Evolutionary conservation across 2,329 filamentous ascomycete genomes (phyloP).

Genomic region (Ilyonectria destructans): DNA sequence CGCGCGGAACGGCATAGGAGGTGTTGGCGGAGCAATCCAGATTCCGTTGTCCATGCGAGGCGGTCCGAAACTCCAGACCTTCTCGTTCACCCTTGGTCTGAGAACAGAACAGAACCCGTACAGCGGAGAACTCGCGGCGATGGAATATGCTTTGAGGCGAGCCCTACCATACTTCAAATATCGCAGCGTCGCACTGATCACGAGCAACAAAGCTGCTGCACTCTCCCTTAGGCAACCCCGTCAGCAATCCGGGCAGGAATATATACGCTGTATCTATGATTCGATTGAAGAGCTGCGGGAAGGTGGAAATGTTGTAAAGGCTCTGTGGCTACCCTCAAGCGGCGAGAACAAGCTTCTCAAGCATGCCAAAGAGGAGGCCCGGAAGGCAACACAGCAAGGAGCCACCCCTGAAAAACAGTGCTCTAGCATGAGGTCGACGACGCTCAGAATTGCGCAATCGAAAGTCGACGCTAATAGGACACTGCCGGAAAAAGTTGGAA

Average conservation of each 20-base stretch:
- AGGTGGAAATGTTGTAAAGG: not conserved
- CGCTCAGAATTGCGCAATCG: not conserved
- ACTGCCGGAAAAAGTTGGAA: not conserved
- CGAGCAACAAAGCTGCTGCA: conserved; percentile 37
- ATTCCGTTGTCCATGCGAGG: conserved; percentile 6
- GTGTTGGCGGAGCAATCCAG: conserved; percentile 30
- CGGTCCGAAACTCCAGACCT: conserved; percentile 25
- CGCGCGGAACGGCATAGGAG: conserved; percentile 35
- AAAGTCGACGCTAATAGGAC: not conserved
- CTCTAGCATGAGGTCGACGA: too few relatives aligned
- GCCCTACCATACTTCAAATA: conserved; percentile 16
- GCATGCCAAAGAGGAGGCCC: not conserved
- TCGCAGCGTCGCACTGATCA: conserved; percentile 29
- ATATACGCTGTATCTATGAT: conserved; percentile 33
- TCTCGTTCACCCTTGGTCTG: conserved; percentile 39
- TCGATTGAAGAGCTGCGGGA: conserved; percentile 1
- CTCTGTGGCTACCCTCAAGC: not conserved
- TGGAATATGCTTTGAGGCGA: conserved; percentile 33
- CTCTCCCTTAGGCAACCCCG: conserved; percentile 20
- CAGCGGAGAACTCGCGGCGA: conserved; percentile 37
- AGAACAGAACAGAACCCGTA: conserved; percentile 41
- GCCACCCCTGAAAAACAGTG: too few relatives aligned
- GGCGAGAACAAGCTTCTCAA: conserved; percentile 1
- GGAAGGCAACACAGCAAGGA: too few relatives aligned
- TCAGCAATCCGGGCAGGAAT: conserved; percentile 40